Conservation (phyloP, 2,329 filamentous ascomycete species). For the Talaromyces verruculosus region DNA sequence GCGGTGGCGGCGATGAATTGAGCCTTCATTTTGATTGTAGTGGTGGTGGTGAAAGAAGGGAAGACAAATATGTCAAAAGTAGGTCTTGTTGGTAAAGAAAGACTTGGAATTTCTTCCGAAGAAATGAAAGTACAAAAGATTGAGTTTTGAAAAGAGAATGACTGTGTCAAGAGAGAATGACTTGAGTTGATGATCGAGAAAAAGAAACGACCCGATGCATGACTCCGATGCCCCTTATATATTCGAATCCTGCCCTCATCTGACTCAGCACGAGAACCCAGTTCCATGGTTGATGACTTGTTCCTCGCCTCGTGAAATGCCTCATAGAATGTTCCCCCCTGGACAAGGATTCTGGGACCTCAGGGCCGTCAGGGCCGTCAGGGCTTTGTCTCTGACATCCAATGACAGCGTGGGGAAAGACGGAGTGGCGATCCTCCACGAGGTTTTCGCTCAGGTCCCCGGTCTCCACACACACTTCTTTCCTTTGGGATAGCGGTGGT, state of each 20-base stretch:
- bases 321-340: background rate
- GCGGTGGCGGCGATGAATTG: slow-evolving; percentile 17
- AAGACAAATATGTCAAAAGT: background rate
- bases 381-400: slow-evolving; percentile 2
- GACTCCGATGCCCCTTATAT: slow-evolving; percentile 10
- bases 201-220: background rate
- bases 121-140: background rate
- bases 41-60: background rate
- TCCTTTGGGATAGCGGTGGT: background rate
- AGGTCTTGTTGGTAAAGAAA: background rate
- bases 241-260: background rate
- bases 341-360: background rate
- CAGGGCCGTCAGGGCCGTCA: background rate
- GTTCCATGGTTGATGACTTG: background rate
- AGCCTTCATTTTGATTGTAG: slow-evolving; percentile 18
- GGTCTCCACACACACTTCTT: slow-evolving; percentile 12
- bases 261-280: slow-evolving; percentile 6
- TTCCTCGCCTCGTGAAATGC: slow-evolving; percentile 4
- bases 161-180: slow-evolving; percentile 9
- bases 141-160: slow-evolving; percentile 5
- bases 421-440: slow-evolving; percentile 15
- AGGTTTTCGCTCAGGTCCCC: slow-evolving; percentile 10
- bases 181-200: background rate
- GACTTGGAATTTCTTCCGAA: background rate
- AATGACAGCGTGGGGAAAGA: background rate